Base-by-base conservation (phyloP, 1,284 basidiomycete genomes). In the Puccinia triticina region DNA sequence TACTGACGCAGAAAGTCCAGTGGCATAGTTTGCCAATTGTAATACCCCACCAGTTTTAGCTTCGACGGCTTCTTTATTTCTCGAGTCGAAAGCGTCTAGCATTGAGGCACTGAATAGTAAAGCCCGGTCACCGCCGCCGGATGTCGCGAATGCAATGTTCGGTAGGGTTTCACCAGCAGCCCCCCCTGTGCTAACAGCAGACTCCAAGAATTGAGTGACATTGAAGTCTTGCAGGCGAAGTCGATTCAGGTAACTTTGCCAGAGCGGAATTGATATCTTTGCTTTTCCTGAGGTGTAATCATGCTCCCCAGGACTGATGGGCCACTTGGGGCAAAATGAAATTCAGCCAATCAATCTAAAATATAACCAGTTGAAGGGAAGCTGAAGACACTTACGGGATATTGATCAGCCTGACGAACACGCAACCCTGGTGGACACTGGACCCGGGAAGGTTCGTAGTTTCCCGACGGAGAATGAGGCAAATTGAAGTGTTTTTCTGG, bases 21-120 rank as follows among this genome's bases (percentile, higher is more conserved):
- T 81, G n/a, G 57, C 78, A 81, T 81, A 81, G 59, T 81, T 81
- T 37, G 78, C 69, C 55, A 81, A 73, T 74, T 81, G 78, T 18
- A 81, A 50, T 34, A 81, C 37, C 29, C 78, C 78, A 0, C 69
- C 78, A 46, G 71, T 74, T 50, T 71, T 55, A 57, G 67, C 57
- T 81, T 66, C 71, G 32, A 81, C 57, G 71, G 78, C 78, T 32
- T 73, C 78, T 50, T 37, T 23, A 40, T 81, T 81, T 53, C 71
- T 48, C 14, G 12, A 23, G 57, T 81, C 78, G 57, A 81, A 81
- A 29, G 78, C 71, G 48, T 81, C 78, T 43, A 81, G 64, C 46
- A 81, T 74, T 34, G 55, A 59, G 16, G 78, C 69, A 53, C 69
- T 46, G 29, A 32, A 73, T 40, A 81, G 32, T 37, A 74, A 37